Base-by-base conservation (phyloP, 225 moss, liverwort and hornwort genomes). In the Pseudisothecium myosuroides region DNA sequence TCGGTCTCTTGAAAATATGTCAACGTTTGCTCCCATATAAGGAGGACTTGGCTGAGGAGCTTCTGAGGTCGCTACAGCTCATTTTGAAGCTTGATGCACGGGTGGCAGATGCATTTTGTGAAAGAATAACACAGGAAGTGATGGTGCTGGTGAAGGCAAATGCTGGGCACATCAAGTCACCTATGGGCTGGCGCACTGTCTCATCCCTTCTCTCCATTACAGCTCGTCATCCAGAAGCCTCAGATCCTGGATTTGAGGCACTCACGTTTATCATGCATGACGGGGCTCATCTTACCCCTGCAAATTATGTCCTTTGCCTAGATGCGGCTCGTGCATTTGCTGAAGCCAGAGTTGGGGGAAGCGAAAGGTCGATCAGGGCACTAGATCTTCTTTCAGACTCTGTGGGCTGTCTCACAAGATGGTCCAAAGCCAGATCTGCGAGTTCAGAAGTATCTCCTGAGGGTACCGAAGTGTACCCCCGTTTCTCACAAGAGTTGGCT, bases 171-270 rank as follows among this genome's bases (percentile, higher is more conserved):
- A 99, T 97, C 67, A 97, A 94, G 90, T 99, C 99, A 89, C 95
- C 97, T 32, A 96, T 97, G 96, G 99, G 99, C 66, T 99, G 99
- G 99, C 95, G 96, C 43, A 99, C 99, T 78, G 96, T 99, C n/a
- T 95, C 96, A 55, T 95, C 99, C 81, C 93, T 99, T 68, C 93
- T 99, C 87, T 95, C 99, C 52, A 97, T 96, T 82, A 99, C 99
- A 72, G 99, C 97, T 72, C 95, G 99, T 82, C 96, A 99, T 90
- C 96, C 96, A 55, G 99, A 97, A 90, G 99, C 99, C 67, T 99
- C 97, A 71, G 97, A 95, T 82, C 96, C 99, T 90, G 99, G 99
- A 84, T 99, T 99, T 92, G 97, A 99, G 89, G 97, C 99, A n/a
- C 96, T 99, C 41, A 93, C 94, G 58, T 99, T 97, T 85, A 96